These are phyloP conservation scores for Stenogyne calaminthoides DNA, from an alignment of 305 asterid genomes.

Conservation along the genomic window DNA sequence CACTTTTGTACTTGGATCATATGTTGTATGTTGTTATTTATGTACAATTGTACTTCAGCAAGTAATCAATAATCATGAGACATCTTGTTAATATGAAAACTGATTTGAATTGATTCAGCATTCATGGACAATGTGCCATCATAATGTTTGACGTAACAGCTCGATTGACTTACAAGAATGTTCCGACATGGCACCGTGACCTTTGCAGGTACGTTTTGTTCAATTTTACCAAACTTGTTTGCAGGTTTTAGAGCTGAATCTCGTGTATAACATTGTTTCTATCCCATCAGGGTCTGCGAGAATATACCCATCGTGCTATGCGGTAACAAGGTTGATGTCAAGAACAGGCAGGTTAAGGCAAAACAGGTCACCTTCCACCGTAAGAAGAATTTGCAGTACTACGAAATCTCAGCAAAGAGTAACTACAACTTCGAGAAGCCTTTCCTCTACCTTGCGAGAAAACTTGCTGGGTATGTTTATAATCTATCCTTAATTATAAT, in stretches of 20 bases:
- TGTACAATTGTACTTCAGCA: too few species aligned
- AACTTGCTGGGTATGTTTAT: conserved; percentile 54
- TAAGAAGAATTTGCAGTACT: conserved; percentile 56
- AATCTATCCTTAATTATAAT: neutral
- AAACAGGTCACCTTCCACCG: conserved; percentile 57
- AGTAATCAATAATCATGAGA: too few species aligned
- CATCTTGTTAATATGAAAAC: too few species aligned
- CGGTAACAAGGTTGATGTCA: too few species aligned
- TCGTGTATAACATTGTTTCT: neutral
- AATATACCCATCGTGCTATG: conserved; percentile 58
- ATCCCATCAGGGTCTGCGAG: conserved; percentile 60
- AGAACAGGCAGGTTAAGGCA: too few species aligned
- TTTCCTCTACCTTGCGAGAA: conserved; percentile 69
- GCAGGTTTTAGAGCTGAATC: neutral
- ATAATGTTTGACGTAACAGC: too few species aligned
- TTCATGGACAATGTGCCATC: too few species aligned
- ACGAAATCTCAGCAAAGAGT: conserved; percentile 56
- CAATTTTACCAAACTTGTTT: neutral
- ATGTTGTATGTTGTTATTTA: too few species aligned
- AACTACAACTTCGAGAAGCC: conserved; percentile 83
- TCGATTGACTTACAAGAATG: too few species aligned
- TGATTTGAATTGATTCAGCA: too few species aligned
- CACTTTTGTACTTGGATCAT: too few species aligned
- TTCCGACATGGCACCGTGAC: conserved; percentile 93
- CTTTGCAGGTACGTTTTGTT: conserved; percentile 59